Evolutionary conservation across 371 early-diverging fungal genomes (phyloP).

Genomic region (Mortierella sp.): DNA sequence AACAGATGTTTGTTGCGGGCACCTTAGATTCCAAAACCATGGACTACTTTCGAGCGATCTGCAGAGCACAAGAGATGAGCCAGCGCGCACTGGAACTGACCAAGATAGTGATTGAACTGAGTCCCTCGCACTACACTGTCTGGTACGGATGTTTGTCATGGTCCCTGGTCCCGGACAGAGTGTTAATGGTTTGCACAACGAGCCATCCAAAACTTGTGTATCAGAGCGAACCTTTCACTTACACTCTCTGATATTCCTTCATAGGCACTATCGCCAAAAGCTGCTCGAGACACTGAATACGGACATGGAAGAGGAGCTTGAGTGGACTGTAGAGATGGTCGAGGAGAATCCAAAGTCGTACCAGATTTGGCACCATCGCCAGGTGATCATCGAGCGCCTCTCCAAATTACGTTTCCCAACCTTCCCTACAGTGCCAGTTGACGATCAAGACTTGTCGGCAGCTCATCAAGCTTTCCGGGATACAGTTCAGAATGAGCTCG

Average conservation of each 20-base stretch:
- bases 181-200: no score
- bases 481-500: slow-evolving; percentile 61
- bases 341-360: slow-evolving; percentile 89
- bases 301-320: slow-evolving; percentile 78
- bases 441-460: slow-evolving; percentile 14
- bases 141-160: slow-evolving; percentile 70
- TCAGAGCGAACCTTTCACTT: not conserved
- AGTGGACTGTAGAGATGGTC: slow-evolving; percentile 77
- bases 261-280: slow-evolving; percentile 88
- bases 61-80: slow-evolving; percentile 73
- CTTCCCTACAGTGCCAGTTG: slow-evolving; percentile 3
- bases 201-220: not conserved
- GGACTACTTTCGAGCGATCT: slow-evolving; percentile 91
- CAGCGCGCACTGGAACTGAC: slow-evolving; percentile 86
- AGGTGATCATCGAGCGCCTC: slow-evolving; percentile 77
- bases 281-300: slow-evolving; percentile 71
- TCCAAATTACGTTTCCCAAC: slow-evolving; percentile 51
- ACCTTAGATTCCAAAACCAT: slow-evolving; percentile 79
- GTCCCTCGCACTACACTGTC: slow-evolving; percentile 95
- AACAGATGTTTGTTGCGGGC: not conserved
- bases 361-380: slow-evolving; percentile 95
- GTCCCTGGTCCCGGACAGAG: no score
- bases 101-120: slow-evolving; percentile 79
- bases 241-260: not conserved
- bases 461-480: slow-evolving; percentile 11